Percentiles rank a stretch among this genome's conserved stretches.
Conservation (phyloP, 2,329 filamentous ascomycete species). For the Westerdykella sp. region DNA sequence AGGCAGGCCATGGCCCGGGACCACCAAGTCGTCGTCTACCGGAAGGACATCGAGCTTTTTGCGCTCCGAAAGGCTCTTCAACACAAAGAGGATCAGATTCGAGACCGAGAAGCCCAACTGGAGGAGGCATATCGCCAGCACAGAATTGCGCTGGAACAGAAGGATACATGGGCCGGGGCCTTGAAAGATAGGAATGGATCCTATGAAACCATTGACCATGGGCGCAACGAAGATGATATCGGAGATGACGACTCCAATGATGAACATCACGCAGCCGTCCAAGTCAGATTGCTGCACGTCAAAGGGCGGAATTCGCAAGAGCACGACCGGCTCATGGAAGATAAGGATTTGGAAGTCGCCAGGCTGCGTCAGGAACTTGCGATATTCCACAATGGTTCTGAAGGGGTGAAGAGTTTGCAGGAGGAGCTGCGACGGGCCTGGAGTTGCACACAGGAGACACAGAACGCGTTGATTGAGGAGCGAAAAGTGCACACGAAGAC, state of each 20-base stretch:
- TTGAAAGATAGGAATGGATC: constrained; percentile 25
- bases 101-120: constrained; percentile 23
- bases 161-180: constrained; percentile 24
- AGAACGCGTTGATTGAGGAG: constrained; percentile 24
- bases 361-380: constrained; percentile 24
- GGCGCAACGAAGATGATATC: constrained; percentile 8
- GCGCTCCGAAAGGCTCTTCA: constrained; percentile 32
- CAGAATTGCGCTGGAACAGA: constrained; percentile 23
- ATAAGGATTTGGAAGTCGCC: constrained; percentile 25
- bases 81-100: constrained; percentile 29
- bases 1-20: constrained; percentile 26
- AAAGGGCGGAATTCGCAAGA: constrained; percentile 20
- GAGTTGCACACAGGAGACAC: constrained; percentile 26
- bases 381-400: constrained; percentile 12
- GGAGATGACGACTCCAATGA: constrained; percentile 6
- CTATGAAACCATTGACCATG: constrained; percentile 18
- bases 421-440: constrained; percentile 29
- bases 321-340: constrained; percentile 7
- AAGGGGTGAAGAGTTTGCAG: constrained; percentile 21
- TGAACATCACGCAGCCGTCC: constrained; percentile 22
- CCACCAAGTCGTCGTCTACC: constrained; percentile 30
- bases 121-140: constrained; percentile 23
- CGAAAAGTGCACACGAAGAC: constrained; percentile 23
- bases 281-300: constrained; percentile 26
- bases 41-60: constrained; percentile 35